These are phyloP conservation scores for Podospora pseudocomata DNA, from an alignment of 495 filamentous ascomycete genomes.

Conservation along the genomic window DNA sequence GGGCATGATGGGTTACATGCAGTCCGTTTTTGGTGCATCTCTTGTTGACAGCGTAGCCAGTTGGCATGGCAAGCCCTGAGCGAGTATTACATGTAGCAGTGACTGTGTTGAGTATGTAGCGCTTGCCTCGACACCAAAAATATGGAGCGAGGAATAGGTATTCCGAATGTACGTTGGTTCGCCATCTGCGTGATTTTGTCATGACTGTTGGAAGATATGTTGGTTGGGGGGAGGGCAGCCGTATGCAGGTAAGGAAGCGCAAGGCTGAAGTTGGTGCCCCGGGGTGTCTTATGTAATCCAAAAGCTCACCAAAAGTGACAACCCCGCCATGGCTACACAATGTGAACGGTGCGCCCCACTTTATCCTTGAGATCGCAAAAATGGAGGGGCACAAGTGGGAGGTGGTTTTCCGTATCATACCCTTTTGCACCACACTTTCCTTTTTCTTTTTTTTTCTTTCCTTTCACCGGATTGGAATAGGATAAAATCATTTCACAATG, in stretches of 20 bases:
- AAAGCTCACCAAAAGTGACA: too few species aligned
- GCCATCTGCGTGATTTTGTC: not conserved
- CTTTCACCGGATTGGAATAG: too few species aligned
- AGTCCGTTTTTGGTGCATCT: not conserved
- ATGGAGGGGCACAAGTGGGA: conserved; percentile 8
- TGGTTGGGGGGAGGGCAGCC: too few species aligned
- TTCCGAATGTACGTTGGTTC: not conserved
- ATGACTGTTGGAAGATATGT: not conserved
- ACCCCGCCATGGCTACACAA: not conserved
- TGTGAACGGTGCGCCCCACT: conserved; percentile 24
- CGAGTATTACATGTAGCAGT: not conserved
- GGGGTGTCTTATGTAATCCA: conserved; percentile 23
- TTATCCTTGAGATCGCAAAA: conserved; percentile 15
- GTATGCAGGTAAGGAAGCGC: too few species aligned
- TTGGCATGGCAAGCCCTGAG: not conserved
- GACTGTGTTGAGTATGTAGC: too few species aligned
- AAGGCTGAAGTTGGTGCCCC: not conserved
- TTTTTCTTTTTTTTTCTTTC: too few species aligned
- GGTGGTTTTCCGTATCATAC: not conserved
- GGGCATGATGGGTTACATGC: not conserved
- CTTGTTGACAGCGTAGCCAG: not conserved
- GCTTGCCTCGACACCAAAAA: not conserved
- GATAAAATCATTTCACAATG: not conserved
- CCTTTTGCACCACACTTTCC: not conserved
- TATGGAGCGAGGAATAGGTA: not conserved